A percentile compares a stretch with the other conserved stretches of the same genome.
phyloP scores from a whole-genome alignment of 371 early-diverging fungal species.

The Mortierella sp. region DNA sequence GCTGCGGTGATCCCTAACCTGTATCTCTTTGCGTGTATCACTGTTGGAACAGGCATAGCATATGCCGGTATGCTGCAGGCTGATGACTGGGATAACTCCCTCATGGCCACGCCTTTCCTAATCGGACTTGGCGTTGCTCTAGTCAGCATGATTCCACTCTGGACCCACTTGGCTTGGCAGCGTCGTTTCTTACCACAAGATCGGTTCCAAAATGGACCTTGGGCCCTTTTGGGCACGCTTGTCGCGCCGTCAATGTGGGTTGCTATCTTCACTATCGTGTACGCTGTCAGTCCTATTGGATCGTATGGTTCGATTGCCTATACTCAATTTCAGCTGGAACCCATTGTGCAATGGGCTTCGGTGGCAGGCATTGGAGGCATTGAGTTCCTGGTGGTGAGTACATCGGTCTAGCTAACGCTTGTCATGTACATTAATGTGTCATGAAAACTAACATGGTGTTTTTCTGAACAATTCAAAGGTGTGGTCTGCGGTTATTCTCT shows the following conservation, averaged over 20 bases:
- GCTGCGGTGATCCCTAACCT: constrained; percentile 40
- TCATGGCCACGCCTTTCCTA: constrained; percentile 18
- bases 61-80: constrained; percentile 45
- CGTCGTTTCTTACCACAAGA: constrained; percentile 35
- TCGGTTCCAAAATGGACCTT: constrained; percentile 34
- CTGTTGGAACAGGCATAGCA: constrained; percentile 40
- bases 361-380: constrained; percentile 47
- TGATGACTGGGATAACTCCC: constrained; percentile 28
- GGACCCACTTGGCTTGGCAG: constrained; percentile 42
- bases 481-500: constrained; percentile 37
- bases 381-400: constrained; percentile 44
- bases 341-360: constrained; percentile 51
- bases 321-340: constrained; percentile 40
- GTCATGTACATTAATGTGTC: too few species aligned
- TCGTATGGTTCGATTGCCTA: constrained; percentile 49
- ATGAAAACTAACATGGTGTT: too few species aligned
- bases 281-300: constrained; percentile 47
- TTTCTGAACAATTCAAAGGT: constrained; percentile 7
- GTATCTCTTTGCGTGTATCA: constrained; percentile 34
- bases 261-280: constrained; percentile 31
- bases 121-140: constrained; percentile 27
- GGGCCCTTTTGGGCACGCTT: constrained; percentile 32
- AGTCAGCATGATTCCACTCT: constrained; percentile 24
- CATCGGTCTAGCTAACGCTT: too few species aligned
- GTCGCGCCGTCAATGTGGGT: constrained; percentile 47